phyloP scores from a whole-genome alignment of 2,329 filamentous ascomycete genomes.

The Colletotrichum horii region DNA sequence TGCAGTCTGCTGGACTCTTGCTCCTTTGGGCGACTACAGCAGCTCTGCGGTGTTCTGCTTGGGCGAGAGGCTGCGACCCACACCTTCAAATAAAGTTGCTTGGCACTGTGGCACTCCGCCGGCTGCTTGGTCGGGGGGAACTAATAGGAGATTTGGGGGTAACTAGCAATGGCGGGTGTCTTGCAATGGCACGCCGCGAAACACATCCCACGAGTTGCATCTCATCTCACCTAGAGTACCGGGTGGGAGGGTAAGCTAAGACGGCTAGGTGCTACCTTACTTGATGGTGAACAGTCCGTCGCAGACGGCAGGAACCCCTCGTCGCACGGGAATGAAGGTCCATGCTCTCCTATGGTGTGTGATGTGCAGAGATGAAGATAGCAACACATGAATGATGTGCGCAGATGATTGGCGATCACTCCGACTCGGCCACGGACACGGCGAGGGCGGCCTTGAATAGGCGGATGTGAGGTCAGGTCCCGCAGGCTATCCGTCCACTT shows the following conservation, averaged over 20 bases:
- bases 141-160: not conserved
- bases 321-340: not conserved
- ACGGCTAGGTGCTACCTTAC: not conserved
- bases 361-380: not conserved
- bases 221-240: not conserved
- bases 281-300: not conserved
- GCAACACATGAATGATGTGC: constrained; percentile 16
- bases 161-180: constrained; percentile 5
- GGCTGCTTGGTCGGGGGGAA: constrained; percentile 12
- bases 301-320: not conserved
- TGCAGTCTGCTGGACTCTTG: not conserved
- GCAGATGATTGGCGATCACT: constrained; percentile 14
- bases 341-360: not conserved
- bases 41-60: constrained; percentile 2
- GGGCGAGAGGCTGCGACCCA: not conserved
- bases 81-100: constrained; percentile 18
- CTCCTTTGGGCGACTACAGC: not conserved
- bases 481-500: not conserved
- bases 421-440: not conserved
- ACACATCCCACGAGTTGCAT: constrained; percentile 7
- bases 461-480: not conserved
- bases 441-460: not conserved
- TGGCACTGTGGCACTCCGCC: constrained; percentile 11
- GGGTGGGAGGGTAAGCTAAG: not conserved
- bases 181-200: constrained; percentile 17